phyloP scores from a whole-genome alignment of 352 stramenopile genomes.

The Globisporangium alternatum region DNA sequence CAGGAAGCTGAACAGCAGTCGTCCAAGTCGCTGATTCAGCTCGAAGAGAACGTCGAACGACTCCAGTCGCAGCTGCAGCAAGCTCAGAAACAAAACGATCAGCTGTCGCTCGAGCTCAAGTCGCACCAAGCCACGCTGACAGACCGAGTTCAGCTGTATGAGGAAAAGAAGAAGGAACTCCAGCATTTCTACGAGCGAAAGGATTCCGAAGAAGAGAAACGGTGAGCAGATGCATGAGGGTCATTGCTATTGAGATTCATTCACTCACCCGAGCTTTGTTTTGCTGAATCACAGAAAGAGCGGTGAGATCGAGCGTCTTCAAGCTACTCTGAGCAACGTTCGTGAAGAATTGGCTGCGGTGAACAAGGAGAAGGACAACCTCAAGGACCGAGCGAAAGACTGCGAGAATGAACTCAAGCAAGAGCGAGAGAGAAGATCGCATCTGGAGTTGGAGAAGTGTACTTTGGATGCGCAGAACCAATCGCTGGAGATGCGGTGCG shows the following conservation, averaged over 20 bases:
- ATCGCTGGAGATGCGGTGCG: slow-evolving; percentile 46
- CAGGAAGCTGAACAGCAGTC: slow-evolving; percentile 38
- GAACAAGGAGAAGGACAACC: slow-evolving; percentile 47
- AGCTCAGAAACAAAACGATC: slow-evolving; percentile 47
- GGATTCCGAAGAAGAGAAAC: slow-evolving; percentile 45
- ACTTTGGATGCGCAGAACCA: slow-evolving; percentile 56
- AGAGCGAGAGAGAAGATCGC: slow-evolving; percentile 49
- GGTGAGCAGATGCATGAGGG: slow-evolving; percentile 16
- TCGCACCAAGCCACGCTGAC: slow-evolving; percentile 41
- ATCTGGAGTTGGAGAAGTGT: slow-evolving; percentile 62
- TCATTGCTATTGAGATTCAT: neutral
- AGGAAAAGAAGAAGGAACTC: slow-evolving; percentile 67
- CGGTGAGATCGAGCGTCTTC: slow-evolving; percentile 45
- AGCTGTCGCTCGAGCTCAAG: slow-evolving; percentile 60
- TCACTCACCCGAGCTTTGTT: slow-evolving; percentile 1
- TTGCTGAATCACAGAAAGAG: slow-evolving; percentile 34
- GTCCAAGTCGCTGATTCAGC: slow-evolving; percentile 22
- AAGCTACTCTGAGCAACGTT: slow-evolving; percentile 43
- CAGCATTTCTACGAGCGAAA: slow-evolving; percentile 63
- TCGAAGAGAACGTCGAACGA: slow-evolving; percentile 35
- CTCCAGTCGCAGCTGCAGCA: slow-evolving; percentile 57
- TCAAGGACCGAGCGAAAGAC: slow-evolving; percentile 38
- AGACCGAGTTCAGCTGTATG: slow-evolving; percentile 50
- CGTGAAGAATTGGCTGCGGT: slow-evolving; percentile 47
- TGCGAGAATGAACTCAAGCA: slow-evolving; percentile 45